phyloP scores from a whole-genome alignment of 257 asterid genomes.

The Jacaranda copaia region DNA sequence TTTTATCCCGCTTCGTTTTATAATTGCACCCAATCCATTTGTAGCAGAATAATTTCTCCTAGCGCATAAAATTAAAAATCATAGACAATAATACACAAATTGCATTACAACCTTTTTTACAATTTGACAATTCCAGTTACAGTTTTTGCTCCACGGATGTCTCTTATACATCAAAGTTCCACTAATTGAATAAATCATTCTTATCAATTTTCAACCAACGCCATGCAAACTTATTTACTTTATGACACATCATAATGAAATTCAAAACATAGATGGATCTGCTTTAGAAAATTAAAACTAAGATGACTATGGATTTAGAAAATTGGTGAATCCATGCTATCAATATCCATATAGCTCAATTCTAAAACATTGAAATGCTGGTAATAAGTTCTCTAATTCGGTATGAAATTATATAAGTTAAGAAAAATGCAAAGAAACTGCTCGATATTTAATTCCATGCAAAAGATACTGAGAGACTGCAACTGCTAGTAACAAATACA shows the following conservation, averaged over 20 bases:
- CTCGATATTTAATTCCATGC: constrained; percentile 36
- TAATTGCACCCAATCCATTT: too few relatives aligned
- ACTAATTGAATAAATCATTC: not conserved
- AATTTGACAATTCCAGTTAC: not conserved
- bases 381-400: constrained; percentile 12
- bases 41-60: not conserved
- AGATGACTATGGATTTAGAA: not conserved
- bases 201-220: not conserved
- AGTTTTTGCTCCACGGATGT: too few relatives aligned
- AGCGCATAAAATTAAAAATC: not conserved
- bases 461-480: constrained; percentile 39
- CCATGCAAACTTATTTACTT: not conserved
- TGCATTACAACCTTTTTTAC: not conserved
- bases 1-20: too few relatives aligned
- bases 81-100: not conserved
- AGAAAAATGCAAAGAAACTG: constrained; percentile 20
- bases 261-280: not conserved
- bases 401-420: not conserved
- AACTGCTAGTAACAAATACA: constrained; percentile 39
- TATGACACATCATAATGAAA: not conserved
- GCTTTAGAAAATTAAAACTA: not conserved
- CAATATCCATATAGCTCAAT: constrained; percentile 21
- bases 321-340: constrained; percentile 2
- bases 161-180: too few relatives aligned
- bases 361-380: constrained; percentile 17